Evolutionary conservation across 1,139 yeast genomes (phyloP), one percentile per base, ranked within the genome.

Genomic region (Hyphopichia burtonii): DNA sequence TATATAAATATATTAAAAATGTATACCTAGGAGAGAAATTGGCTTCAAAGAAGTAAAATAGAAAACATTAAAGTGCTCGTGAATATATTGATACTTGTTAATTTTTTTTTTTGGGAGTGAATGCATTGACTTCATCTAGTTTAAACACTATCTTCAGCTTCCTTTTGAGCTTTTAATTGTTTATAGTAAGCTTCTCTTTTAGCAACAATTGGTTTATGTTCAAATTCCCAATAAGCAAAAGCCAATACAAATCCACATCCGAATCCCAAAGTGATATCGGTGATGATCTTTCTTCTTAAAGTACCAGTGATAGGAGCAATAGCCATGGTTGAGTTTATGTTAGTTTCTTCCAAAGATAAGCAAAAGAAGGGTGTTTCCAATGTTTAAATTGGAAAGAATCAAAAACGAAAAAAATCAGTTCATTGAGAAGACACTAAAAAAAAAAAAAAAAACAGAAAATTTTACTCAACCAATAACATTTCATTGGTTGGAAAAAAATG

Each of bases 221-320:
- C 69, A 35, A 51, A 54, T 45, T 65, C 54, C 70, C 70, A 65
- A 55, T 63, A 65, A 36, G 57, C 62, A 42, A 59, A 53, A 34
- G 69, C 71, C 44, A 64, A 52, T 17, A 55, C 56, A 42, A 69
- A 67, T 16, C 78, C 78, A 52, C 65, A 58, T 43, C 61, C 76
- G 49, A 72, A 69, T 50, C 95, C 96, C 54, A 83, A 69, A 57
- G 82, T 53, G 66, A 91, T 80, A 63, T 93, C 97, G 54, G 86
- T 78, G 63, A 86, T 77, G 68, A 88, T 82, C 71, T 83, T 85
- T 76, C 83, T 88, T 74, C 80, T 87, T 52, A 91, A 78, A 53
- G 86, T 74, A 55, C 97, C 97, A 45, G 84, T 80, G 61, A 91
- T 89, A 59, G 96, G 96, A 63, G 96, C 89, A 62, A 90, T 80